phyloP scores from a whole-genome alignment of 768 basidiomycete species.

The Nidularia sp. region DNA sequence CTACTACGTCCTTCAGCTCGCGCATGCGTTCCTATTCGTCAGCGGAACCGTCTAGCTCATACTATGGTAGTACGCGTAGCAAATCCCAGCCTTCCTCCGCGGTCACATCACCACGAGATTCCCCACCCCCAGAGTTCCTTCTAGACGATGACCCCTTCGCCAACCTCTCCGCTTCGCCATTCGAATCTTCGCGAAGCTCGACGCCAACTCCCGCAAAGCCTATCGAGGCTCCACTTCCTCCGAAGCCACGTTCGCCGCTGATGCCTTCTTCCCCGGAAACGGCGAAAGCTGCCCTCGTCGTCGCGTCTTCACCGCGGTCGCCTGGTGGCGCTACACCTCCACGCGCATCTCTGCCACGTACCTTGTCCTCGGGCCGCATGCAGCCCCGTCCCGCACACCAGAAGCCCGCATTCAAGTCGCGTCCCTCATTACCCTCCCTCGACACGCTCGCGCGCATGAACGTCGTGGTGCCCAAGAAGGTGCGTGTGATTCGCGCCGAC shows the following conservation, averaged over 20 bases:
- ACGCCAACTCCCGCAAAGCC: slow-evolving; percentile 8
- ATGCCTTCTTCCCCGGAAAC: slow-evolving; percentile 11
- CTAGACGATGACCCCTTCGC: slow-evolving; percentile 78
- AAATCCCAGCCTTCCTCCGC: slow-evolving; percentile 6
- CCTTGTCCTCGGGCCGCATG: slow-evolving; percentile 8
- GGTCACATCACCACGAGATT: slow-evolving; percentile 17
- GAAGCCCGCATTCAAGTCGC: slow-evolving; percentile 41
- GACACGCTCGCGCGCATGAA: slow-evolving; percentile 47
- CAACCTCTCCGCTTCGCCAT: slow-evolving; percentile 36
- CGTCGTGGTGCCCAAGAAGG: slow-evolving; percentile 42
- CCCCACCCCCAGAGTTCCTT: slow-evolving; percentile 40
- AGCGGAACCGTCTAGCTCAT: slow-evolving; percentile 3
- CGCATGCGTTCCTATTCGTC: slow-evolving; percentile 19
- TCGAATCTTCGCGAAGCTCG: slow-evolving; percentile 6
- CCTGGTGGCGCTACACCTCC: background rate
- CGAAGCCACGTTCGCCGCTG: slow-evolving; percentile 22
- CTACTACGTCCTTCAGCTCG: slow-evolving; percentile 5
- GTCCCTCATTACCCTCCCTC: slow-evolving; percentile 50
- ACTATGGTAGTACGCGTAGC: slow-evolving; percentile 4
- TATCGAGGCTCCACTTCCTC: slow-evolving; percentile 10
- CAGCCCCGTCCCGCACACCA: slow-evolving; percentile 34
- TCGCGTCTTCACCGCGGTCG: slow-evolving; percentile 4
- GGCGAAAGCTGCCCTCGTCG: background rate
- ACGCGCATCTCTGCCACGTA: slow-evolving; percentile 4
- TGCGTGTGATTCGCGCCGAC: slow-evolving; percentile 11